These are phyloP conservation scores for Escallonia herrerae DNA, from an alignment of 129 eudicot genomes.

Conservation along the genomic window DNA sequence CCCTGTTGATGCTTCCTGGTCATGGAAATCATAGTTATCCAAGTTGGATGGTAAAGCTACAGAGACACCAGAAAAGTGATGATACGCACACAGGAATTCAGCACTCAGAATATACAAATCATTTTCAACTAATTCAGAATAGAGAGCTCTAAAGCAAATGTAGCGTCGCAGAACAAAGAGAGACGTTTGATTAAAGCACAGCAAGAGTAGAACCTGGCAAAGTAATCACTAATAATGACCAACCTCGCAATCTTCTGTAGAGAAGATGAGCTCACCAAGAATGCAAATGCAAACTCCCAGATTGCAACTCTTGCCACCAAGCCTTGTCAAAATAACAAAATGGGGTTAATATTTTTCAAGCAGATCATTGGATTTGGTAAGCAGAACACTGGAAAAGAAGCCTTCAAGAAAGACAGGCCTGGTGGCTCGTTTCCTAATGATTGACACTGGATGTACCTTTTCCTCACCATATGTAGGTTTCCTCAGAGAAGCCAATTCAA, in stretches of 20 bases:
- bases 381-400: background rate
- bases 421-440: background rate
- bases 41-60: too few relatives aligned
- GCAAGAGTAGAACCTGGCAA: background rate
- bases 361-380: background rate
- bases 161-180: background rate
- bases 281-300: conserved; percentile 5
- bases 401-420: conserved; percentile 2
- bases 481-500: conserved; percentile 38
- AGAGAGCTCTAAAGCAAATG: background rate
- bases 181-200: background rate
- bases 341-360: background rate
- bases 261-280: conserved; percentile 4
- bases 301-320: conserved; percentile 7
- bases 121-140: background rate
- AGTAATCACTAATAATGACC: background rate
- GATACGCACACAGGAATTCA: too few relatives aligned
- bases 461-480: conserved; percentile 29
- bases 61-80: too few relatives aligned
- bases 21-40: too few relatives aligned
- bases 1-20: too few relatives aligned
- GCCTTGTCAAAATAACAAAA: background rate
- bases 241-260: conserved; percentile 11
- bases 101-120: too few relatives aligned
- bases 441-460: background rate